Base-by-base conservation (phyloP, 805 yeast genomes). In the Starmerella riodocensis region DNA sequence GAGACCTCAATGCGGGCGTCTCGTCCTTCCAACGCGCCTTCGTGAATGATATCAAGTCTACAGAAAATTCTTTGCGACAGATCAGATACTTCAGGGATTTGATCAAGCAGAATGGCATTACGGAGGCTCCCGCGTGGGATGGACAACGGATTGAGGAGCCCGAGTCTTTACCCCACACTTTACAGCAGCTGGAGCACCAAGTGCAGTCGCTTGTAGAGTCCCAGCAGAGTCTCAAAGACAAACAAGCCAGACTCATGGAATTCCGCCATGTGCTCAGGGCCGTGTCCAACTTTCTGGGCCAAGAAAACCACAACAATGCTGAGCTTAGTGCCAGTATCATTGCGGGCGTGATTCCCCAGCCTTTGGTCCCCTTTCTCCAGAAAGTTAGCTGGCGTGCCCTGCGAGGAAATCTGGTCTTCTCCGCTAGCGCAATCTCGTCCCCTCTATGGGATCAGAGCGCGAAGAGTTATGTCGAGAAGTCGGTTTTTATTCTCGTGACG, bases 51-150 rank as follows among this genome's bases (percentile, higher is more conserved):
- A 74, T 84, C 45, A 74, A 94, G 53, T 69, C 71, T 42, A 65
- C 82, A 39, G 96, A 88, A 59, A 80, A 84, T 56, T 73, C 78
- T n/a, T 83, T 85, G 59, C 76, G 96, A 46, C 97, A 88, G 59
- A 70, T 77, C 39, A 67, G 80, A 27, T 58, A 46, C 40, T 52
- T 64, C 36, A 43, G 45, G n/a, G 35, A 48, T n/a, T 57, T 60
- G 24, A 50, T 62, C 22, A 55, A 49, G 33, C 48, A 41, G 28
- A 53, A 53, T 32, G 55, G 50, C 30, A 51, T 65, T 29, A 40
- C 48, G 23, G 54, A 52, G 37, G 41, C 51, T 22, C 58, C 63
- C 1, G 58, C 56, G 34, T 64, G 70, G 37, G 65, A 62, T 34
- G 63, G 63, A 49, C 61, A 66, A 44, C 51, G 48, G 39, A 59